A percentile compares a stretch with the other conserved stretches of the same genome.
Conservation (phyloP, 441 rosid genomes). For the Raphanus hybrid region DNA sequence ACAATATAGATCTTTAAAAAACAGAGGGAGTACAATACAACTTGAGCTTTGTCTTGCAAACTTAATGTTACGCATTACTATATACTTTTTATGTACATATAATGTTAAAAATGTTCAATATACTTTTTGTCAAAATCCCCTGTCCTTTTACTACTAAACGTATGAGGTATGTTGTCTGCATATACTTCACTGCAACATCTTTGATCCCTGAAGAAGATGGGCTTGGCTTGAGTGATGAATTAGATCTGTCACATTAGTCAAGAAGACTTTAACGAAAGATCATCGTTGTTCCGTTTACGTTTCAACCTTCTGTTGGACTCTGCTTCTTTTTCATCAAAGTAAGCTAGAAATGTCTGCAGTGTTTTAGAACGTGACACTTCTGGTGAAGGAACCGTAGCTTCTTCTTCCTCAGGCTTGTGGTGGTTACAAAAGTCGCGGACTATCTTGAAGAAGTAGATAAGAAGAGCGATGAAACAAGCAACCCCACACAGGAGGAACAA, state of each 20-base stretch:
- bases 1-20: too few relatives aligned
- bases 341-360: slow-evolving; percentile 71
- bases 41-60: too few relatives aligned
- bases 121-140: slow-evolving; percentile 30
- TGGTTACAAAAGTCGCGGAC: slow-evolving; percentile 55
- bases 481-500: slow-evolving; percentile 74
- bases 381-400: slow-evolving; percentile 39
- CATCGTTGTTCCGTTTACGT: slow-evolving; percentile 64
- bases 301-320: slow-evolving; percentile 54
- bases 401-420: slow-evolving; percentile 42
- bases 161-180: slow-evolving; percentile 35
- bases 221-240: slow-evolving; percentile 18
- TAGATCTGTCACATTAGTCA: slow-evolving; percentile 15
- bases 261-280: slow-evolving; percentile 31
- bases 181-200: slow-evolving; percentile 25
- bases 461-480: slow-evolving; percentile 70
- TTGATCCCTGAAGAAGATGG: slow-evolving; percentile 2
- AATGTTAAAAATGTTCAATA: neutral
- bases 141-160: slow-evolving; percentile 20
- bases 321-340: slow-evolving; percentile 70
- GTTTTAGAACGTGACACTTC: slow-evolving; percentile 47
- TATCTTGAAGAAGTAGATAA: slow-evolving; percentile 59
- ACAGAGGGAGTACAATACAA: too few relatives aligned
- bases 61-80: too few relatives aligned
- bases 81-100: too few relatives aligned